Percentiles rank a stretch among this genome's conserved stretches.
phyloP scores from a whole-genome alignment of 371 early-diverging fungal genomes.

The Apophysomyces variabilis region DNA sequence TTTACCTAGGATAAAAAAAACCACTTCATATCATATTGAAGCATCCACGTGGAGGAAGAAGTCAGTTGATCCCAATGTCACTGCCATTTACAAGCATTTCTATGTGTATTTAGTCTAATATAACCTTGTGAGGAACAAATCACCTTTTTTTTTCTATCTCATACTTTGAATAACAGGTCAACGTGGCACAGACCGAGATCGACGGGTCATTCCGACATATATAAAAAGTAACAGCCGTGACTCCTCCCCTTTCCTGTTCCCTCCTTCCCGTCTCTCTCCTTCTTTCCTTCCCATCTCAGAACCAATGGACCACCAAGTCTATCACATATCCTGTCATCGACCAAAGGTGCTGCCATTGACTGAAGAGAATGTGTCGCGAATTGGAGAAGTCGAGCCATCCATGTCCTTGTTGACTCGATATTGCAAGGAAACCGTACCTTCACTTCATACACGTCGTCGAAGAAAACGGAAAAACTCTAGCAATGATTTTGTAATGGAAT shows the following conservation, averaged over 20 bases:
- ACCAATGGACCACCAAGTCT: slow-evolving; percentile 6
- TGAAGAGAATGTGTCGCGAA: slow-evolving; percentile 11
- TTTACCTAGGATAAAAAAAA: background rate
- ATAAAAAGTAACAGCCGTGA: background rate
- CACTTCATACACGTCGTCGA: slow-evolving; percentile 1
- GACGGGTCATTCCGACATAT: slow-evolving; percentile 5
- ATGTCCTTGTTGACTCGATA: background rate
- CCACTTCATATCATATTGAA: background rate
- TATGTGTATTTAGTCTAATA: background rate
- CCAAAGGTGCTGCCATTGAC: slow-evolving; percentile 8
- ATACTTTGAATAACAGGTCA: background rate
- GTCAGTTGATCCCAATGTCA: background rate
- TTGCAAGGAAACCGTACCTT: background rate
- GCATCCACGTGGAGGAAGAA: background rate
- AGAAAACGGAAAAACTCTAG: slow-evolving; percentile 8
- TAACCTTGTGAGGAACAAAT: background rate
- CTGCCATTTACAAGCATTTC: too few relatives aligned
- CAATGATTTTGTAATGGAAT: slow-evolving; percentile 26
- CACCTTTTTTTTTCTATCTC: background rate
- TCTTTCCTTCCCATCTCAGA: slow-evolving; percentile 10
- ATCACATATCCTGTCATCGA: slow-evolving; percentile 4
- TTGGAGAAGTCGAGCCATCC: slow-evolving; percentile 1
- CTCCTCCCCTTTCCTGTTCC: background rate
- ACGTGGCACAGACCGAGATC: background rate
- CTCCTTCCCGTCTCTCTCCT: background rate